Base-by-base conservation (phyloP, 2,329 filamentous ascomycete genomes). In the Aspergillus sp. region DNA sequence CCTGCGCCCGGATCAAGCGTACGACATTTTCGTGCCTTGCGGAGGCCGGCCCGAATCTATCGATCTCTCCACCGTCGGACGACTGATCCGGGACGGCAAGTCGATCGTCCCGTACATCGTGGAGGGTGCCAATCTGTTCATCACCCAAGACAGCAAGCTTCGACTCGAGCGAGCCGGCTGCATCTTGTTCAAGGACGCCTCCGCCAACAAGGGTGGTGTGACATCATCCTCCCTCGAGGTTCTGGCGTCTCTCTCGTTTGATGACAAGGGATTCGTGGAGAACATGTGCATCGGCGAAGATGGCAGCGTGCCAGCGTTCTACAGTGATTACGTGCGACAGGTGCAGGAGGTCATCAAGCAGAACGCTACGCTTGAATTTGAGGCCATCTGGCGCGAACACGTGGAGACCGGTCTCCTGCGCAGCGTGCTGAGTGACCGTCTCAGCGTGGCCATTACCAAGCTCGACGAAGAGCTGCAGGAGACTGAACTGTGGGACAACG, bases 191-290 rank as follows among this genome's bases (percentile, higher is more conserved):
- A 99, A 99, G 81, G 95, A 99, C 76, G 95, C 95, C 5, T 96
- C 92, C 42, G 93, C 94, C 58, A 99, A 99, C 85, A 99, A 99
- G 84, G 95, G 95, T 65, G 95, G 95, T 75, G 95, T 99, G 50
- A 99, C 95, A 0, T 97, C 92, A 0, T 98, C 95, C 0, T 98
- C 95, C 0, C 87, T 98, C 32, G 95, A 99, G 73, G 95, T 99
- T 6, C 86, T 99, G 24, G 95, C 95, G 7, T 95, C 92, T 14
- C 84, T 99, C 58, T 95, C 92, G 46, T 98, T 99, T 73, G 91
- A 99, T 70, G 95, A 99, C 66, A 81, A 86, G 58, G 87, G 88
- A 65, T 99, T 99, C 79, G 85, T 90, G 55, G 83, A 92, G 77
- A 88, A 99, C 83, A 99, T 99, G 95, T 99, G 95, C 78, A 85